Conservation (phyloP, 129 eudicot species). For the Ambrosia trifida region DNA sequence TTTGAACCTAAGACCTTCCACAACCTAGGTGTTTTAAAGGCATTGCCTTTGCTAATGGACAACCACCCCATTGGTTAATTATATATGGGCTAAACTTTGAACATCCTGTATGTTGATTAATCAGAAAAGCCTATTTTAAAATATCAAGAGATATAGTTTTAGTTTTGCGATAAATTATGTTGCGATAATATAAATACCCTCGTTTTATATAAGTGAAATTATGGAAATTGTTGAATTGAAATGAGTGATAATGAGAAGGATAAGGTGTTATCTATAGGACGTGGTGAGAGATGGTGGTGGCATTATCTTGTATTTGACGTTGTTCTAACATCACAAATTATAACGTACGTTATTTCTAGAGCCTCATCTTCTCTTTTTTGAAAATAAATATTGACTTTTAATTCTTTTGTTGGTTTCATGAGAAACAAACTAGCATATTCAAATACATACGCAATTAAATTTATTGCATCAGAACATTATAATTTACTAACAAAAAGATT, state of each 20-base stretch:
- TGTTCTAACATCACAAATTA: not conserved
- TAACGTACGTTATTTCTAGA: not conserved
- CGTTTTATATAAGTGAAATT: not conserved
- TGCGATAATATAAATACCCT: not conserved
- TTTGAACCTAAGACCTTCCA: too few species aligned
- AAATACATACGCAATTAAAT: not conserved
- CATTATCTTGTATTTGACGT: constrained; percentile 18
- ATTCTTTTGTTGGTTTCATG: not conserved
- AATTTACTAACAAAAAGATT: not conserved
- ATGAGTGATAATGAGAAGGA: constrained; percentile 32
- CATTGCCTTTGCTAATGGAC: too few species aligned
- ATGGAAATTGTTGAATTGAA: not conserved
- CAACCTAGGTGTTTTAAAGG: too few species aligned
- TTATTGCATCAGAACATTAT: not conserved
- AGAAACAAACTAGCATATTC: not conserved
- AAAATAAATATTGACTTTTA: not conserved
- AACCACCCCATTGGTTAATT: too few species aligned
- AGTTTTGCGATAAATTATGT: not conserved
- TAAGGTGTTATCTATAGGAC: constrained; percentile 32
- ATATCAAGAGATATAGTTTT: not conserved
- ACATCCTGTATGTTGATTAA: too few species aligned
- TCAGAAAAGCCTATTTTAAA: too few species aligned
- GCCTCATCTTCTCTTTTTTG: not conserved
- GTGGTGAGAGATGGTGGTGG: constrained; percentile 32
- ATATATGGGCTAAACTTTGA: too few species aligned